Evolutionary conservation across 176 grass and related monocot genomes (phyloP), one percentile per base, ranked within the genome.

Genomic region (Eragrostis curvula): DNA sequence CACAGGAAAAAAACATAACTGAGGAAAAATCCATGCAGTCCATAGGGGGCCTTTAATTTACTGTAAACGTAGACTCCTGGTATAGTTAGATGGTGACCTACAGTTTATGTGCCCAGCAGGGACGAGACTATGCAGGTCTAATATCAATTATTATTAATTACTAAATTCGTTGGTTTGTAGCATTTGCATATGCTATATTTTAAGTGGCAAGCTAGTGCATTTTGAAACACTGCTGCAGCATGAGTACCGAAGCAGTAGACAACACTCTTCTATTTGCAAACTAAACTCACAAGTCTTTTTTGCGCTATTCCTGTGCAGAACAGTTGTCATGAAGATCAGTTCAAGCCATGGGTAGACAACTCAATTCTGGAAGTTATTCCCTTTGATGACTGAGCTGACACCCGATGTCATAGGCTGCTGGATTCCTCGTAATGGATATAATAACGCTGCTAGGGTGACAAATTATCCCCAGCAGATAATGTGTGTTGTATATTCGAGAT

Each of bases 321-420:
- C 70, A 48, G 50, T 71, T 70, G 70, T 7, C 70, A 85, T 69
- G 85, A 92, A 12, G 90, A 64, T 71, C 76, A 84, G 66, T 96
- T 84, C 77, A 78, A 59, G 79, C 90, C 90, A 60, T 92, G 93
- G 90, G 48, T 42, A 27, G 79, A 88, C 42, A 76, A 70, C 73
- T 82, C 39, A 82, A n/a, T 16, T 48, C 70, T 25, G 7, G 67
- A 78, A 42, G 60, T 80, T 36, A 39, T 81, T 53, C 24, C 9
- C 68, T 44, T 86, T 73, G 36, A 29, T 32, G 82, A 86, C 48
- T 72, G 50, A 82, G 76, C 44, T 64, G 0, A 65, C 66, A 70
- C 50, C 47, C 27, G 17, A 82, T 64, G 46, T 51, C 28, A 27
- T 78, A 2, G 46, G 47, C 68, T 85, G 65, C 47, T 75, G 40